Percentiles rank a stretch among this genome's conserved stretches.
Conservation (phyloP, 2,329 filamentous ascomycete species). For the Beauveria brongniartii region DNA sequence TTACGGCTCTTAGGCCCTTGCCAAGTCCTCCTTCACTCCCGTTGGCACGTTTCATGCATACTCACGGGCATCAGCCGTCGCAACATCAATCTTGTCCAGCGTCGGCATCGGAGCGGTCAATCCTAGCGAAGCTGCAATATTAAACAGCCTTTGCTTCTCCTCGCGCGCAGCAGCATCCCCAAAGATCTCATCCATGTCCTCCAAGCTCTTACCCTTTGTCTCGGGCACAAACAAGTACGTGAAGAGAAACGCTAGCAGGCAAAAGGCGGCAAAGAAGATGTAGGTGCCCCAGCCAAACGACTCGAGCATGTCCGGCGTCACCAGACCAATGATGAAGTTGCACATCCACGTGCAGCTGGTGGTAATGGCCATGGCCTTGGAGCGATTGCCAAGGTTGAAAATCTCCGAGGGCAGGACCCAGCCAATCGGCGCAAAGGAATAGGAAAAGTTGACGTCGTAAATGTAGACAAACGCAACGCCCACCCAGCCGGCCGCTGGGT, state of each 20-base stretch:
- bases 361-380: conserved; percentile 53
- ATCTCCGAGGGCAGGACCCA: conserved; percentile 61
- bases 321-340: conserved; percentile 29
- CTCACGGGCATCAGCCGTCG: neutral
- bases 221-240: conserved; percentile 50
- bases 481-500: conserved; percentile 37
- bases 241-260: conserved; percentile 40
- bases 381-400: conserved; percentile 47
- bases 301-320: conserved; percentile 41
- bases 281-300: conserved; percentile 45
- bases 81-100: conserved; percentile 14
- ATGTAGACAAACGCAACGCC: conserved; percentile 60
- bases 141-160: conserved; percentile 23
- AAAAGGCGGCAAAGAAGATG: conserved; percentile 52
- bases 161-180: conserved; percentile 29
- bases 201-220: conserved; percentile 45
- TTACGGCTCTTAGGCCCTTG: too few relatives aligned
- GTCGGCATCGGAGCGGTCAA: conserved; percentile 17
- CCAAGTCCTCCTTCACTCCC: neutral
- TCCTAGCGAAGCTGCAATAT: conserved; percentile 20
- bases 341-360: conserved; percentile 38
- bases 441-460: conserved; percentile 53
- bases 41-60: neutral
- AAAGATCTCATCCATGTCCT: conserved; percentile 47
- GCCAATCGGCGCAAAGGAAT: conserved; percentile 55